Percentiles rank a stretch among this genome's conserved stretches.
Evolutionary conservation across 2,329 filamentous ascomycete species (phyloP).

Genomic region (Cordyceps pruinosa): DNA sequence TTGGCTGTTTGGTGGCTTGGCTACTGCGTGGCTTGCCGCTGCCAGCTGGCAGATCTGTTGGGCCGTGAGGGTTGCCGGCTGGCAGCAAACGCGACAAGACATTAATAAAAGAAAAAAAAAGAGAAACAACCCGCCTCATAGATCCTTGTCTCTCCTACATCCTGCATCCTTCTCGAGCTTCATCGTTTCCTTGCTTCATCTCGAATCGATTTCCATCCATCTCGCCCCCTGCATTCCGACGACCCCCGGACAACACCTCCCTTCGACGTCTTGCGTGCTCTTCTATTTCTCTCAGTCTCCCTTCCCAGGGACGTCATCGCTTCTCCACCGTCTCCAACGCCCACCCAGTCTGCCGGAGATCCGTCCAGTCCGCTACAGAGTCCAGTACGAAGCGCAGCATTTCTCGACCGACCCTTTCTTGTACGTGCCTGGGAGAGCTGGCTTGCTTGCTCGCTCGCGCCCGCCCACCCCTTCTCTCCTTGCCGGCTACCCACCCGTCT

Average conservation of each 20-base stretch:
- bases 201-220: neutral
- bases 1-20: no score
- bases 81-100: neutral
- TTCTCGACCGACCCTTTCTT: neutral
- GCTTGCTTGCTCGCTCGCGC: no score
- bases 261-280: neutral
- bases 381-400: constrained; percentile 5
- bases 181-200: neutral
- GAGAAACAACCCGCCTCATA: neutral
- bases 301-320: constrained; percentile 21
- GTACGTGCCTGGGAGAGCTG: constrained; percentile 3
- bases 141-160: constrained; percentile 1
- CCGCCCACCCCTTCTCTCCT: no score
- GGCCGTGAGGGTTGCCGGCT: neutral
- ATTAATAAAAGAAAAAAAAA: neutral
- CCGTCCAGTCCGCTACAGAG: constrained; percentile 17
- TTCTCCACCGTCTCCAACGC: constrained; percentile 23
- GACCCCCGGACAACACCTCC: neutral
- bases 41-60: neutral
- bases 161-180: neutral
- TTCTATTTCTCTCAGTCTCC: neutral
- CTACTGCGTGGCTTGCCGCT: neutral
- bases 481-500: neutral
- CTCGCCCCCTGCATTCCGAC: neutral
- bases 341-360: constrained; percentile 20